Percentiles rank a stretch among this genome's conserved stretches.
Evolutionary conservation across 345 rosid genomes (phyloP).

Genomic region (Mangifera indica): DNA sequence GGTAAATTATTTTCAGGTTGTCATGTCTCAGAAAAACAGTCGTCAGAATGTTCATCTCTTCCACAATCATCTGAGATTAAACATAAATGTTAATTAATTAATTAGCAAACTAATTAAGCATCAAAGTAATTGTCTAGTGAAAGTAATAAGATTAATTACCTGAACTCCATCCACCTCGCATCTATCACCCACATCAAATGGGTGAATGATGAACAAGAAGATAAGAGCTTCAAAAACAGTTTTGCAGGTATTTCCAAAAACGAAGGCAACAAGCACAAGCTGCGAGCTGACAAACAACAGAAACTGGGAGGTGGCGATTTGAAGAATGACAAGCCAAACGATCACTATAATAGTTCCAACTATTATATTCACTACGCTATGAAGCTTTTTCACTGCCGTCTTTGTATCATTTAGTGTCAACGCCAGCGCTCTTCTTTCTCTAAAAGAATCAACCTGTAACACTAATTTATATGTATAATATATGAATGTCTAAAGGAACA

Average conservation of each 20-base stretch:
- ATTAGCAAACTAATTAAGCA: no score
- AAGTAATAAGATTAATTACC: conserved; percentile 42
- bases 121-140: neutral
- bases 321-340: conserved; percentile 72
- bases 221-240: conserved; percentile 78
- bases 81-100: neutral
- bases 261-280: conserved; percentile 70
- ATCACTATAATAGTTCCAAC: conserved; percentile 44
- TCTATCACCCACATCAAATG: conserved; percentile 89
- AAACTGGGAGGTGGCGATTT: conserved; percentile 68
- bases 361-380: conserved; percentile 56
- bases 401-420: conserved; percentile 85
- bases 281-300: conserved; percentile 70
- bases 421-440: conserved; percentile 95
- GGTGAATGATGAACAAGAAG: conserved; percentile 91
- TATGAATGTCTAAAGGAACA: no score
- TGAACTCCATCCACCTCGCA: conserved; percentile 84
- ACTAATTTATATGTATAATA: neutral
- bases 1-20: conserved; percentile 62
- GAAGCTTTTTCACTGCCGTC: conserved; percentile 90
- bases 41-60: conserved; percentile 92
- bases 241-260: conserved; percentile 92
- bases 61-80: conserved; percentile 57
- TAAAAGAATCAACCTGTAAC: conserved; percentile 74
- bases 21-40: conserved; percentile 81